Evolutionary conservation across 1,284 basidiomycete genomes (phyloP).

Genomic region (Puccinia brachypodii): DNA sequence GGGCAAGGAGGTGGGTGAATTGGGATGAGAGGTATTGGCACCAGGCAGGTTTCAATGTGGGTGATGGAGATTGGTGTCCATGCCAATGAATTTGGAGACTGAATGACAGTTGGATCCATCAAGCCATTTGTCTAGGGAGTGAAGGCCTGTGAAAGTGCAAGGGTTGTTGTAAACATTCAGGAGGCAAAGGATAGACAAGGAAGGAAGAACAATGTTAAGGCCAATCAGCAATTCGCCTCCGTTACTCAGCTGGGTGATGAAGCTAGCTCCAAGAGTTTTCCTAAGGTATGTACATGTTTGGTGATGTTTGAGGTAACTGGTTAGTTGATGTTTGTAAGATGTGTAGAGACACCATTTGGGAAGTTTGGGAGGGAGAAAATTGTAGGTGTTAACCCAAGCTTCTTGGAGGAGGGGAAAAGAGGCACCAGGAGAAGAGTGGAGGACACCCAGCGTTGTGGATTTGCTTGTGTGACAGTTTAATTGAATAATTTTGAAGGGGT

Average conservation of each 20-base stretch:
- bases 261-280: neutral
- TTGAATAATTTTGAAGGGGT: too few relatives aligned
- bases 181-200: neutral
- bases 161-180: slow-evolving; percentile 5
- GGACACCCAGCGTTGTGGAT: too few relatives aligned
- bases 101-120: neutral
- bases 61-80: slow-evolving; percentile 18
- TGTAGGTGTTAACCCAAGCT: too few relatives aligned
- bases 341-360: neutral
- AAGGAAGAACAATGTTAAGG: neutral
- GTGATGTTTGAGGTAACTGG: neutral
- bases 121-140: neutral
- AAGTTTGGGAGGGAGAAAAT: neutral
- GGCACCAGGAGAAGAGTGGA: too few relatives aligned
- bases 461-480: too few relatives aligned
- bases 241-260: neutral
- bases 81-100: neutral
- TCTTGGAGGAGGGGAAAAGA: too few relatives aligned
- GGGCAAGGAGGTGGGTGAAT: neutral
- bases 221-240: neutral
- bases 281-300: neutral
- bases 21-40: neutral
- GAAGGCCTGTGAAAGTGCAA: neutral
- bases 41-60: neutral
- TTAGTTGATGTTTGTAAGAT: neutral